Evolutionary conservation across 768 basidiomycete species (phyloP).

Genomic region (Roridomyces roridus): DNA sequence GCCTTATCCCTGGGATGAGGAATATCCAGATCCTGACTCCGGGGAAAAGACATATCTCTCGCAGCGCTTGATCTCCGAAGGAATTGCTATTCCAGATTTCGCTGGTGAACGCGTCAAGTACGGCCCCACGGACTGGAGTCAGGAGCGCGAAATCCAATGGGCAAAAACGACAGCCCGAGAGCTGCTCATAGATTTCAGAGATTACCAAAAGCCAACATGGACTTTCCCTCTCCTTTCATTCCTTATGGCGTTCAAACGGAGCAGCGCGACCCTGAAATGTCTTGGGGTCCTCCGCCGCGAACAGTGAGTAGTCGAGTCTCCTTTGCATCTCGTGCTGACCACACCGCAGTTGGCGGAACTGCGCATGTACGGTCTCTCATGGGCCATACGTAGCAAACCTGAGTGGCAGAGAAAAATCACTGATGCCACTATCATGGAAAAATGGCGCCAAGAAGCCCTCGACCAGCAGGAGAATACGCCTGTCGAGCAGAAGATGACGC

Average conservation of each 20-base stretch:
- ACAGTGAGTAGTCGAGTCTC: slow-evolving; percentile 9
- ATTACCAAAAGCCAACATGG: slow-evolving; percentile 4
- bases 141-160: neutral
- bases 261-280: too few relatives aligned
- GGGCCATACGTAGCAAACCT: slow-evolving; percentile 23
- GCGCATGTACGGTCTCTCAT: slow-evolving; percentile 24
- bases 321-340: neutral
- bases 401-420: slow-evolving; percentile 21
- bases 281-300: slow-evolving; percentile 13
- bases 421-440: slow-evolving; percentile 15
- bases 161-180: too few relatives aligned
- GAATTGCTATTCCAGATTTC: too few relatives aligned
- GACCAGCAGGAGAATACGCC: slow-evolving; percentile 7
- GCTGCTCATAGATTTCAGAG: too few relatives aligned
- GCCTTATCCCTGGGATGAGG: too few relatives aligned
- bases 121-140: too few relatives aligned
- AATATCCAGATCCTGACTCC: too few relatives aligned
- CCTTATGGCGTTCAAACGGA: too few relatives aligned
- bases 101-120: too few relatives aligned
- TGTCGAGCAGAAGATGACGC: slow-evolving; percentile 1
- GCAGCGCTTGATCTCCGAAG: too few relatives aligned
- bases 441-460: slow-evolving; percentile 23
- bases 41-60: too few relatives aligned
- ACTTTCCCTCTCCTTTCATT: slow-evolving; percentile 15
- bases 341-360: slow-evolving; percentile 19